Evolutionary conservation across 495 filamentous ascomycete species (phyloP).

Genomic region (Evernia prunastri): DNA sequence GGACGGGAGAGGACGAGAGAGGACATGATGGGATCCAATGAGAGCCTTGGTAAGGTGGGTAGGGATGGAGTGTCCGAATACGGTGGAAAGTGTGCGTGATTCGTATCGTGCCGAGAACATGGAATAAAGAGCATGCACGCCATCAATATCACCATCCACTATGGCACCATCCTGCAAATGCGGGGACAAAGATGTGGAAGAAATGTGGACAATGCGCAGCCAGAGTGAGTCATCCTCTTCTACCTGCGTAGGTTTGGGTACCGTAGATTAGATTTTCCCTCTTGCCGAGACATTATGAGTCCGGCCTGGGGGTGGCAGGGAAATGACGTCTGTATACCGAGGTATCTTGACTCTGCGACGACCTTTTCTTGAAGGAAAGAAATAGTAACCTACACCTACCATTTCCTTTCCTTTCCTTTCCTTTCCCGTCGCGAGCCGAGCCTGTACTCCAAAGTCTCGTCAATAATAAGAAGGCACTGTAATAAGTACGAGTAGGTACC

Average conservation of each 20-base stretch:
- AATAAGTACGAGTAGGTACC: too few relatives aligned
- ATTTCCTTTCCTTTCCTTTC: too few relatives aligned
- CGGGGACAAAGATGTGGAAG: too few relatives aligned
- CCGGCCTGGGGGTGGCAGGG: background rate
- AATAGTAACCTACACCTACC: too few relatives aligned
- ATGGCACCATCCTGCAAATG: constrained; percentile 4
- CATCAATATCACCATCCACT: constrained; percentile 8
- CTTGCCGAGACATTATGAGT: background rate
- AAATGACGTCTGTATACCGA: background rate
- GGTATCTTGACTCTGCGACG: background rate
- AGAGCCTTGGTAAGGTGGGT: background rate
- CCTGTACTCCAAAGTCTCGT: background rate
- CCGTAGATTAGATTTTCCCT: too few relatives aligned
- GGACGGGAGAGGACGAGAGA: too few relatives aligned
- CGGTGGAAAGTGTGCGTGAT: background rate
- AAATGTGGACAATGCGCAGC: background rate
- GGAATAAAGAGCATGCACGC: constrained; percentile 4
- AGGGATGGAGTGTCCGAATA: background rate
- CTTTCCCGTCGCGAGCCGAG: constrained; percentile 7
- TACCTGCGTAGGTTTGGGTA: too few relatives aligned
- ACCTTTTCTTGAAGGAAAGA: background rate
- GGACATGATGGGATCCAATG: constrained; percentile 13
- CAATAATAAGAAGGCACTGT: too few relatives aligned
- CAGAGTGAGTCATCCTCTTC: background rate
- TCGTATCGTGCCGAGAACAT: background rate